Evolutionary conservation across 2,329 filamentous ascomycete genomes (phyloP), one percentile per base, ranked within the genome.

Genomic region (Penicillium corylophilum): DNA sequence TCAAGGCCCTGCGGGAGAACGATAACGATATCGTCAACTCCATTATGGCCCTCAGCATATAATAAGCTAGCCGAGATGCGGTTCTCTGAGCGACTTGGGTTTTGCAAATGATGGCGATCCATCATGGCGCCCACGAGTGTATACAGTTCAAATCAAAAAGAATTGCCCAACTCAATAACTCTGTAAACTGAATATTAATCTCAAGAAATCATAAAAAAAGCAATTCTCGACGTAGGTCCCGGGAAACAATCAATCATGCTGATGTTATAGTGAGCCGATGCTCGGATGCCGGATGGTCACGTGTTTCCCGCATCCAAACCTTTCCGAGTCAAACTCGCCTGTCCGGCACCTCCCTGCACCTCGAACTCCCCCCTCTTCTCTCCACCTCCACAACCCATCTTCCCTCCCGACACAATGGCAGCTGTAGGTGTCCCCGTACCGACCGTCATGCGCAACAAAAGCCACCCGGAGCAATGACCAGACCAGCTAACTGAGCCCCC

Each of bases 1-100:
- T 99, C 81, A 99, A 97, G 81, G 94, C 95, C 51, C 83, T 99
- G 43, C 76, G 76, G 82, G 94, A 97, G 82, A 99, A 99, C 74
- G 93, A 97, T 80, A 96, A 97, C 71, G 94, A 99, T 74, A 99
- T 99, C 80, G 94, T 99, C 82, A 99, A 99, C 84, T 96, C 94
- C 68, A 99, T 99, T 81, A 99, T 99, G 94, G 92, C 93, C 65
- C 80, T 99, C 75, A 91, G 88, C 81, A 86, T 90, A 82, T 92
- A 63, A 73, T 58, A 55, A 60, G 56, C 52, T 51, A 44, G 48
- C 43, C 35, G 44, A 50, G 46, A 44, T 42, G 36, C 31, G 52
- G 48, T 53, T 52, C 43, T 50, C 58, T 62, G 62, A 65, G 65
- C 57, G 62, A 60, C 62, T 66, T 64, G 65, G 67, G 64, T 65